A percentile compares a stretch with the other conserved stretches of the same genome.
phyloP scores from a whole-genome alignment of 352 stramenopile genomes.

The Phytopythium sindhum region DNA sequence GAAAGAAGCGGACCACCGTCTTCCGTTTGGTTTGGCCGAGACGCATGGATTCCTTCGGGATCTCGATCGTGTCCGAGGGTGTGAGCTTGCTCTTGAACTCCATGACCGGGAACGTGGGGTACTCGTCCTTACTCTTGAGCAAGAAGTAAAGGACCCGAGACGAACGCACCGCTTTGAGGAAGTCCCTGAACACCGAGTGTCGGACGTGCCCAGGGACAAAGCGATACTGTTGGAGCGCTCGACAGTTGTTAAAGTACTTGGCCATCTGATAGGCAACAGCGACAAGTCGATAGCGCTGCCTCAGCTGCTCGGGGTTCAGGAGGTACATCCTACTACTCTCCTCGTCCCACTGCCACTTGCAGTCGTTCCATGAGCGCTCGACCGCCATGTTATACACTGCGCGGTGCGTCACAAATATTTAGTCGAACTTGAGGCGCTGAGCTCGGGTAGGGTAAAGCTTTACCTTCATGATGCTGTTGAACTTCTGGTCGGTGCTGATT shows the following conservation, averaged over 20 bases:
- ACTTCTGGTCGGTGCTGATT: too few species aligned
- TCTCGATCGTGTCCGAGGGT: neutral
- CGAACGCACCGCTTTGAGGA: neutral
- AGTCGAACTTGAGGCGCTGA: neutral
- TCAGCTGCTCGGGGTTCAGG: too few species aligned
- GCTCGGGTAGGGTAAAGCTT: neutral
- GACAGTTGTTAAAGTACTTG: too few species aligned
- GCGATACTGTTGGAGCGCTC: slow-evolving; percentile 89
- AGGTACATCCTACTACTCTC: too few species aligned
- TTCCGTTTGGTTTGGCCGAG: too few species aligned
- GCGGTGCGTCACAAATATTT: slow-evolving; percentile 16
- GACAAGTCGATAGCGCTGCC: too few species aligned
- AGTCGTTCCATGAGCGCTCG: slow-evolving; percentile 3
- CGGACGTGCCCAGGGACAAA: too few species aligned
- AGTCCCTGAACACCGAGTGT: too few species aligned
- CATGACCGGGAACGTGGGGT: slow-evolving; percentile 7
- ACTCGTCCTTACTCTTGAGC: slow-evolving; percentile 5
- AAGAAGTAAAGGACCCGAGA: neutral
- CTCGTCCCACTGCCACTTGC: too few species aligned
- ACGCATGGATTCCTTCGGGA: too few species aligned
- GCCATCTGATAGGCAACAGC: too few species aligned
- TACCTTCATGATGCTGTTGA: neutral
- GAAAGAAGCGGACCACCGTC: too few species aligned
- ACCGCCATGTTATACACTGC: slow-evolving; percentile 21
- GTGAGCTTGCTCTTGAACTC: slow-evolving; percentile 16